Percentiles rank a stretch among this genome's conserved stretches.
These are phyloP conservation scores for Phlebiopsis flavidoalba DNA, from an alignment of 768 basidiomycete species.

Conservation along the genomic window DNA sequence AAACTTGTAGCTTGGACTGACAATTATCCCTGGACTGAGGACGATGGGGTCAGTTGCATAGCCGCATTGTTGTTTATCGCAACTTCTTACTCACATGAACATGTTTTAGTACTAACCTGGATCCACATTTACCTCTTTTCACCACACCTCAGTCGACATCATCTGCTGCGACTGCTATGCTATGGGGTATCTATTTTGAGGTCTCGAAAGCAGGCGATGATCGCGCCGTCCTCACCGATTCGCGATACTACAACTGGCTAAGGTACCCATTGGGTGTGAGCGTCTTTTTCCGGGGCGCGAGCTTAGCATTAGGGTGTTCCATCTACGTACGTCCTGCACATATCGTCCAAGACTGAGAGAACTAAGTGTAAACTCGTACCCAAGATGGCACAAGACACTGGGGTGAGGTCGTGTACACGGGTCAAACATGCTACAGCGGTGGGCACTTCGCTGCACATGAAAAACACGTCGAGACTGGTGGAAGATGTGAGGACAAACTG, in stretches of 20 bases:
- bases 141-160: slow-evolving; percentile 37
- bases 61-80: background rate
- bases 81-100: background rate
- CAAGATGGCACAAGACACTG: slow-evolving; percentile 12
- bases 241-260: slow-evolving; percentile 7
- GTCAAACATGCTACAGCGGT: slow-evolving; percentile 20
- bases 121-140: slow-evolving; percentile 57
- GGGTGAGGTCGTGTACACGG: slow-evolving; percentile 23
- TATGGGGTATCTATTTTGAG: slow-evolving; percentile 64
- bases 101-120: slow-evolving; percentile 52
- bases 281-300: slow-evolving; percentile 29
- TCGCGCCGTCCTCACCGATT: background rate
- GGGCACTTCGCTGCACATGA: slow-evolving; percentile 29
- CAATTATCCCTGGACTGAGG: slow-evolving; percentile 50
- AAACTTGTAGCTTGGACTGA: slow-evolving; percentile 33
- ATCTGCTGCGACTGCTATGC: slow-evolving; percentile 40
- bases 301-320: slow-evolving; percentile 12
- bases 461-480: slow-evolving; percentile 19
- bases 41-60: slow-evolving; percentile 37
- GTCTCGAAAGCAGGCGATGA: background rate
- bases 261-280: slow-evolving; percentile 25
- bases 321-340: slow-evolving; percentile 18
- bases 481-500: slow-evolving; percentile 24
- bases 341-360: too few species aligned
- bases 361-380: too few species aligned